phyloP scores from a whole-genome alignment of 2,329 filamentous ascomycete species.

The Chrysoporthe austroafricana region DNA sequence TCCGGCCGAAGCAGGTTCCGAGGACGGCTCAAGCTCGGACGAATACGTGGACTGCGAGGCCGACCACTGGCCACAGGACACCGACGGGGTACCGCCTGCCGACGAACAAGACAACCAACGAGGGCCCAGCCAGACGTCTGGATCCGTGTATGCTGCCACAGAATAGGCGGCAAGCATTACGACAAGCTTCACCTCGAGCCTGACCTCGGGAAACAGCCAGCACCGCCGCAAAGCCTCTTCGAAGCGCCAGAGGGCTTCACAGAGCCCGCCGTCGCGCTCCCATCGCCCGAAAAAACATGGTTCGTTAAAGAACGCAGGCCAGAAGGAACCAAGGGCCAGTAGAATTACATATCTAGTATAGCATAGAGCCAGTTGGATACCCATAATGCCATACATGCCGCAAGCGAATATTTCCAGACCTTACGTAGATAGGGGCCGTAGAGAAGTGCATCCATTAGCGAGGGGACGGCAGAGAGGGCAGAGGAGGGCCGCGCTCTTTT shows the following conservation, averaged over 20 bases:
- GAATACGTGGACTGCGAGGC: conserved; percentile 1
- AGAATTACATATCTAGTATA: too few relatives aligned
- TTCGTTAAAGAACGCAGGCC: neutral
- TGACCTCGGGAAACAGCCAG: neutral
- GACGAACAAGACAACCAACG: neutral
- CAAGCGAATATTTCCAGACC: too few relatives aligned
- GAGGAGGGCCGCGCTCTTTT: too few relatives aligned
- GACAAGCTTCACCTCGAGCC: neutral
- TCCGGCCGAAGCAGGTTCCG: neutral
- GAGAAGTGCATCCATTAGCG: too few relatives aligned
- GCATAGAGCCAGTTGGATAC: too few relatives aligned
- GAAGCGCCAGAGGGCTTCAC: neutral
- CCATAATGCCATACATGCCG: too few relatives aligned
- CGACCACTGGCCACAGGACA: neutral
- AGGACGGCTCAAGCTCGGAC: conserved; percentile 1
- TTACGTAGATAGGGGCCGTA: too few relatives aligned
- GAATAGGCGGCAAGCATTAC: neutral
- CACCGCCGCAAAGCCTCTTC: neutral
- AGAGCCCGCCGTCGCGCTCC: neutral
- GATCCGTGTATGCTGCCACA: neutral
- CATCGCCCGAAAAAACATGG: neutral
- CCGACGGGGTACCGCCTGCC: neutral
- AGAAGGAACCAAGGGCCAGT: neutral
- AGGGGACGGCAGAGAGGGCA: too few relatives aligned
- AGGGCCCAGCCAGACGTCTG: neutral